Percentiles rank a stretch among this genome's conserved stretches.
Conservation (phyloP, 192 early-diverging fungal genomes). For the Coemansia biformis region DNA sequence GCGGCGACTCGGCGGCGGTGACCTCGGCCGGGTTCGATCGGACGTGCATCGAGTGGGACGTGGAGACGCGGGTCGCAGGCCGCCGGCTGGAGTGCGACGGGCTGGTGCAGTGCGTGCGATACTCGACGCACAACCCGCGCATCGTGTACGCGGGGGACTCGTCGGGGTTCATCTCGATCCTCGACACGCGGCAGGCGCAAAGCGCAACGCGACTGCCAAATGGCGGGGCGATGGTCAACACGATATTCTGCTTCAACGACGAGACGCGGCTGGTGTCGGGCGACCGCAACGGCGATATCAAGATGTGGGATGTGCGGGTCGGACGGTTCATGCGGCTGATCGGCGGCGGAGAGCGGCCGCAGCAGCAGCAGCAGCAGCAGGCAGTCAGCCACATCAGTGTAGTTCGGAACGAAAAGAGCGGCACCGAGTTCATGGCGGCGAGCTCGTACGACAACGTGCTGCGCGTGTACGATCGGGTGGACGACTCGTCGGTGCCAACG, state of each 20-base stretch:
- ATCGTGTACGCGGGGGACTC: conserved; percentile 70
- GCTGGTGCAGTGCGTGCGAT: conserved; percentile 42
- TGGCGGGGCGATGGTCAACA: conserved; percentile 44
- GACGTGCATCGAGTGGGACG: conserved; percentile 46
- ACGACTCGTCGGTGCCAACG: conserved; percentile 65
- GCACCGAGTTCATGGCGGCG: conserved; percentile 75
- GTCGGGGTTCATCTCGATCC: conserved; percentile 55
- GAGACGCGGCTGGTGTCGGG: conserved; percentile 46
- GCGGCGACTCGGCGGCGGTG: conserved; percentile 27
- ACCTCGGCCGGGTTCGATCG: conserved; percentile 43
- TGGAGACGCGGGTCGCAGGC: conserved; percentile 18
- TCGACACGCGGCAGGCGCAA: conserved; percentile 29
- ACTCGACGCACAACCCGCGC: conserved; percentile 56
- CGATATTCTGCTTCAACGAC: conserved; percentile 49
- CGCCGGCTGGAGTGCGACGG: conserved; percentile 28
- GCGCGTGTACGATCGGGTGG: conserved; percentile 86
- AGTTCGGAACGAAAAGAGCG: conserved; percentile 44
- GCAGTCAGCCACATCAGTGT: conserved; percentile 50
- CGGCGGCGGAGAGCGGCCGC: conserved; percentile 18
- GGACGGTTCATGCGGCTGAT: conserved; percentile 52
- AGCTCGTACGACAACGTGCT: conserved; percentile 95
- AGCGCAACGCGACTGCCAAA: conserved; percentile 31
- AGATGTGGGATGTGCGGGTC: conserved; percentile 87
- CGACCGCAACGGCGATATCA: conserved; percentile 57
- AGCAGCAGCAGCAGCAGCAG: conserved; percentile 14